Evolutionary conservation across 306 rosid species (phyloP).

Genomic region (Prunus dulcis): DNA sequence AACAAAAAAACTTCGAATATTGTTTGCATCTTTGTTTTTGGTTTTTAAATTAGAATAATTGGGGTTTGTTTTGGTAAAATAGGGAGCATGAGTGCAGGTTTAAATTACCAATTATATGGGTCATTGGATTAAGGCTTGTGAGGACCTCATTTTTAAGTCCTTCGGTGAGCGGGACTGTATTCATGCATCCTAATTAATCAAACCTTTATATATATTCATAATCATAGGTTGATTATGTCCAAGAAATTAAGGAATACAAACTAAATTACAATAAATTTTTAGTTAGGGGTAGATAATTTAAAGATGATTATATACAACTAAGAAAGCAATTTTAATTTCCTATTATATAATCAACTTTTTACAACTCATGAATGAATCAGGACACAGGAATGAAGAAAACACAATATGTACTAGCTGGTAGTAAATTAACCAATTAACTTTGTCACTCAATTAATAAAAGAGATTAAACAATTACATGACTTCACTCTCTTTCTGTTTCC

Average conservation of each 20-base stretch:
- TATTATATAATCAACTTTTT: background rate
- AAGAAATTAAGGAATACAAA: background rate
- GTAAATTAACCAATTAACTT: background rate
- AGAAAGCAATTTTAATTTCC: background rate
- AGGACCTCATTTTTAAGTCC: too few relatives aligned
- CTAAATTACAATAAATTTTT: background rate
- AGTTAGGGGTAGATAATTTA: background rate
- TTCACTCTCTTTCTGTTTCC: constrained; percentile 57
- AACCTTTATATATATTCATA: too few relatives aligned
- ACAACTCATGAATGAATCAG: background rate
- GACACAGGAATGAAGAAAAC: background rate
- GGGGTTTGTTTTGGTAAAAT: too few relatives aligned
- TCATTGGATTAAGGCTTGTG: too few relatives aligned
- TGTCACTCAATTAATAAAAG: background rate
- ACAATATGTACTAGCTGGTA: background rate
- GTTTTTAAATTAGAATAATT: too few relatives aligned
- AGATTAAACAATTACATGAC: background rate
- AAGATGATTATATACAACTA: background rate
- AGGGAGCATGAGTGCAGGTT: too few relatives aligned
- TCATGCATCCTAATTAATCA: too few relatives aligned
- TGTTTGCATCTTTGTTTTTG: too few relatives aligned
- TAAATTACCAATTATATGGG: too few relatives aligned
- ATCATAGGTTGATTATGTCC: too few relatives aligned
- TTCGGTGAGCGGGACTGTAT: too few relatives aligned
- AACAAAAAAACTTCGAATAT: too few relatives aligned